Conservation (phyloP, 2,329 filamentous ascomycete genomes). For the Lasiodiplodia gonubiensis region DNA sequence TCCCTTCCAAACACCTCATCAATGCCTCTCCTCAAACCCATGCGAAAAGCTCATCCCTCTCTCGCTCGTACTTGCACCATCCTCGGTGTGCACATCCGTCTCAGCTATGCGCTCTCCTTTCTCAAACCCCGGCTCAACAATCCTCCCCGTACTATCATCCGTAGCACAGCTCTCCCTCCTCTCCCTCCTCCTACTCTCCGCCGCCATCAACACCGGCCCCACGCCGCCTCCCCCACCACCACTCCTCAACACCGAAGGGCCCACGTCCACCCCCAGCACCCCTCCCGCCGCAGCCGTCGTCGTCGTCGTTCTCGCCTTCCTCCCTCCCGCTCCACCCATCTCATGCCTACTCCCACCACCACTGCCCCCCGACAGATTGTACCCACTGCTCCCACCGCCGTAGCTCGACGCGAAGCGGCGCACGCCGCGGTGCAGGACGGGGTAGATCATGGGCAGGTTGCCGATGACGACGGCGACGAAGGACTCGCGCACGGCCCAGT, state of each 20-base stretch:
- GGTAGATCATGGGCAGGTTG: slow-evolving; percentile 53
- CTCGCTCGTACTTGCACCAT: slow-evolving; percentile 1
- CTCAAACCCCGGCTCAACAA: background rate
- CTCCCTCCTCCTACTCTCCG: background rate
- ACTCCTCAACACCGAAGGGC: background rate
- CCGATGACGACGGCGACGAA: slow-evolving; percentile 53
- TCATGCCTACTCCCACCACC: background rate
- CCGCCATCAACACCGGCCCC: background rate
- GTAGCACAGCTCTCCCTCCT: slow-evolving; percentile 7
- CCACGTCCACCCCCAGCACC: background rate
- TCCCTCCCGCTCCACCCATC: background rate
- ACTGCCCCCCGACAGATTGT: background rate
- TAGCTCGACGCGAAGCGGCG: slow-evolving; percentile 34
- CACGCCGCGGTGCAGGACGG: slow-evolving; percentile 31
- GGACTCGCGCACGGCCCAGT: slow-evolving; percentile 54
- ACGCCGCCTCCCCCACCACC: background rate
- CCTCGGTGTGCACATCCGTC: background rate
- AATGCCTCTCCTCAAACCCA: background rate
- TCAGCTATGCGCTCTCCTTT: background rate
- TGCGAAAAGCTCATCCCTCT: background rate
- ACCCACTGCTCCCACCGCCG: slow-evolving; percentile 30
- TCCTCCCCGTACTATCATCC: background rate
- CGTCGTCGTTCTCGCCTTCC: no score
- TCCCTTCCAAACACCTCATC: background rate
- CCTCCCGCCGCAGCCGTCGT: slow-evolving; percentile 25